Base-by-base conservation (phyloP, 192 early-diverging fungal genomes). In the Podila horticola region DNA sequence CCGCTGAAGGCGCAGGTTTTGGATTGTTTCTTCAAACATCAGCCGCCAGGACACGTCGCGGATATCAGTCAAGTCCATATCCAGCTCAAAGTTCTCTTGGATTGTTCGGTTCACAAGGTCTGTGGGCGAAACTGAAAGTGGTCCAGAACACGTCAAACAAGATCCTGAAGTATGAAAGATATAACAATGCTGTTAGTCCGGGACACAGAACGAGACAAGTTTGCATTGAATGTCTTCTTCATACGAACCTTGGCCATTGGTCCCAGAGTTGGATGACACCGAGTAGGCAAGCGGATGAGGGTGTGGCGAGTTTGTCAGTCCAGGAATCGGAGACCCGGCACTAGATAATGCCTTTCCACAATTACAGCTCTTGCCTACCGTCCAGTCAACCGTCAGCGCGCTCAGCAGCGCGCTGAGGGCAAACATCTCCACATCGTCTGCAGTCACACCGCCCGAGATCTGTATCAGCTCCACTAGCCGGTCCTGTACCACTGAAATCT, bases 71-170 rank as follows among this genome's bases (percentile, higher is more conserved):
- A 62, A 20, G 20, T 81, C 77, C 66, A 81, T 81, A 5, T 81
- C 64, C n/a, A 81, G 48, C 12, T 69, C 62, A 55, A 81, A 72
- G 5, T 62, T 51, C 34, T 69, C 60, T 55, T 69, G 71, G 19
- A 81, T 50, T 2, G 71, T 66, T 20, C 41, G 13, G 48, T 81
- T 72, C 33, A 81, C 65, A 20, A 63, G 24, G 26, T 62, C 66
- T 0, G 13, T 13, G 2, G 61, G 30, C 5, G 66, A 15, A n/a
- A 38, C 20, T 11, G 31, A 19, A 63, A 29, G 41, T 11, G 20
- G 26, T 55, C 33, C 22, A 33, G 20, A 31, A 17, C 60, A 71
- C 5, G 17, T 48, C 34, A 19, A 19, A 34, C 52, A 55, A 26
- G 52, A 17, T 4, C 52, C 52, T 55, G 34, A 36, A 9, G 8